phyloP scores from a whole-genome alignment of 768 basidiomycete genomes.

The Boletus sp. region DNA sequence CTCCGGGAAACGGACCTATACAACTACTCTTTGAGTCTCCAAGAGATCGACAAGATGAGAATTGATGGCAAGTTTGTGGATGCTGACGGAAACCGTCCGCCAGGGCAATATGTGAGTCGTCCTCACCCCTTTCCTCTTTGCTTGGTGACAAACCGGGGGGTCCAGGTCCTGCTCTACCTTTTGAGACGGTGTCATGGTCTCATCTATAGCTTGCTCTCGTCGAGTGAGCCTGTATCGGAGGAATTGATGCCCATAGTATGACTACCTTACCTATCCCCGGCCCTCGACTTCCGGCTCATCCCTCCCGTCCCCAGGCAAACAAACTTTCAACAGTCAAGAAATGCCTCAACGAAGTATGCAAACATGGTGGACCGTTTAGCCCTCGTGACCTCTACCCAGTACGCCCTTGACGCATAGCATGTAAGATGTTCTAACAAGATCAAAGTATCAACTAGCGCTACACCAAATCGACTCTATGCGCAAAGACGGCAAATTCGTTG shows the following conservation, averaged over 20 bases:
- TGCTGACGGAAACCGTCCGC: conserved; percentile 83
- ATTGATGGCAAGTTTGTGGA: conserved; percentile 97
- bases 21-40: conserved; percentile 89
- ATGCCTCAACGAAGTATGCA: conserved; percentile 92
- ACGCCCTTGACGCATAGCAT: conserved; percentile 29
- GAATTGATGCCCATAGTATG: conserved; percentile 94
- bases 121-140: background rate
- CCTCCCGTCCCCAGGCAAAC: conserved; percentile 64
- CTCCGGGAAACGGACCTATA: conserved; percentile 90
- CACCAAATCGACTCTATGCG: conserved; percentile 94
- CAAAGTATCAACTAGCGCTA: conserved; percentile 86
- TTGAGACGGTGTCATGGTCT: conserved; percentile 94
- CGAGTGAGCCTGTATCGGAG: conserved; percentile 95
- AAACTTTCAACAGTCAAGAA: conserved; percentile 96
- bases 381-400: conserved; percentile 93
- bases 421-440: conserved; percentile 1
- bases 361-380: conserved; percentile 91
- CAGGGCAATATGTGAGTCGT: conserved; percentile 86
- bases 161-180: conserved; percentile 86
- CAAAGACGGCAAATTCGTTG: conserved; percentile 90
- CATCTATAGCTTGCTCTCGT: conserved; percentile 89
- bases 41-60: conserved; percentile 96
- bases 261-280: conserved; percentile 4
- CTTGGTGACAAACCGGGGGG: background rate
- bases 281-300: background rate